Evolutionary conservation across 129 eudicot genomes (phyloP), one percentile per base, ranked within the genome.

Genomic region (Lonicera japonica): DNA sequence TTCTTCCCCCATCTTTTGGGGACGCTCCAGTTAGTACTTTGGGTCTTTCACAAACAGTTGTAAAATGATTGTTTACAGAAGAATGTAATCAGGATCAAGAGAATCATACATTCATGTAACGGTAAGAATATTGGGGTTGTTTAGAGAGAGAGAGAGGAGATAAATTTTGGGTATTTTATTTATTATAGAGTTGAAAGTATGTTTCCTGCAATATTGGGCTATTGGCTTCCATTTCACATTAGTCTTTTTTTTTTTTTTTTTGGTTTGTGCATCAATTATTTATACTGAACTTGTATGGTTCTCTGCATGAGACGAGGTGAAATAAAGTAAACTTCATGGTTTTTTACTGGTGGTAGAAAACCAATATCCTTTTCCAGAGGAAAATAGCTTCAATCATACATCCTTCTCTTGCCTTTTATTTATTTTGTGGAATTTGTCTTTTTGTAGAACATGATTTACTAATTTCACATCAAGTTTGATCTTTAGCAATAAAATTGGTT

Each of bases 101-200:
- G 69, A 11, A 54, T 2, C 25, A 39, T 43, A 15, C 21, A 38
- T 43, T 43, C 45, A 19, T 67, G 72, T 56, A 56, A 5, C 63
- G 21, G 56, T 20, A 55, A 11, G 16, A 43, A 41, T 21, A 14
- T 56, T 66, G 38, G 25, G 13, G 25, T 17, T 51, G 25, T 19
- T 5, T 7, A 58, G 22, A 3, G 9, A 10, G 63, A 58, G 10
- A 12, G 43, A 25, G 13, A 8, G 45, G 23, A 4, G 52, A 60
- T 11, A 59, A 60, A 40, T 60, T 60, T 60, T 60, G 53, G 18
- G 65, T 20, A 20, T 60, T 18, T 39, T 40, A 20, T 58, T 58
- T 17, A 17, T 15, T 39, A 20, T 19, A 29, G 12, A 58, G 25
- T 34, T 58, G 63, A 58, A 58, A 25, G 21, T 15, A 58, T 14